phyloP scores from a whole-genome alignment of 306 rosid species.

The Cucumis melo region DNA sequence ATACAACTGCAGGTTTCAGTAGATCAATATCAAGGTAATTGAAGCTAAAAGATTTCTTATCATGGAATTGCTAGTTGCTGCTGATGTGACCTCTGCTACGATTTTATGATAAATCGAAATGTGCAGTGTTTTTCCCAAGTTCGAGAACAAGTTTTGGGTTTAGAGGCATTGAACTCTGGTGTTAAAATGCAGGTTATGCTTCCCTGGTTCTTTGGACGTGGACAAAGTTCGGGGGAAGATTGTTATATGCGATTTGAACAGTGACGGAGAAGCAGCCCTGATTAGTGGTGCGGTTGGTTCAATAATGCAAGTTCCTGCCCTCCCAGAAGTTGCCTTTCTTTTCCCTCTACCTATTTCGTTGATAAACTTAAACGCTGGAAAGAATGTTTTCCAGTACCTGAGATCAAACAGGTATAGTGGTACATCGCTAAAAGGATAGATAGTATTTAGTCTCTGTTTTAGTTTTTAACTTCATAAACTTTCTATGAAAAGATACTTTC shows the following conservation, averaged over 20 bases:
- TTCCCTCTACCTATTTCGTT: constrained; percentile 9
- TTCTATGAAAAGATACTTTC: background rate
- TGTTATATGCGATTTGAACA: constrained; percentile 6
- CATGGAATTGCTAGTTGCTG: background rate
- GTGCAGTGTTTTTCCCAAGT: background rate
- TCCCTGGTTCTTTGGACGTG: background rate
- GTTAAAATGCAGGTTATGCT: constrained; percentile 10
- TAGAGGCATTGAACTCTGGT: background rate
- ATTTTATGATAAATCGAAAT: background rate
- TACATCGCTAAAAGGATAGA: background rate
- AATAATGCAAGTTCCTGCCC: background rate
- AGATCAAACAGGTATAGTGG: constrained; percentile 4
- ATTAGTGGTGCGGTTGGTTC: constrained; percentile 4
- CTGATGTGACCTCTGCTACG: background rate
- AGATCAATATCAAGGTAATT: constrained; percentile 1
- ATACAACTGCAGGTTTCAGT: constrained; percentile 5
- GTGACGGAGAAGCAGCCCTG: background rate
- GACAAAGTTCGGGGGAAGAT: constrained; percentile 6
- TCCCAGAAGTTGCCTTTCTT: background rate
- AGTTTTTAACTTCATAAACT: background rate
- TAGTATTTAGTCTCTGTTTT: background rate
- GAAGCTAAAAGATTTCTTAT: background rate
- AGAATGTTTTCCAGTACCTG: background rate
- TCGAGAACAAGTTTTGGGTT: background rate
- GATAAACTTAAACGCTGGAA: background rate